Evolutionary conservation across 2,329 filamentous ascomycete genomes (phyloP).

Genomic region (Epichloe typhina): DNA sequence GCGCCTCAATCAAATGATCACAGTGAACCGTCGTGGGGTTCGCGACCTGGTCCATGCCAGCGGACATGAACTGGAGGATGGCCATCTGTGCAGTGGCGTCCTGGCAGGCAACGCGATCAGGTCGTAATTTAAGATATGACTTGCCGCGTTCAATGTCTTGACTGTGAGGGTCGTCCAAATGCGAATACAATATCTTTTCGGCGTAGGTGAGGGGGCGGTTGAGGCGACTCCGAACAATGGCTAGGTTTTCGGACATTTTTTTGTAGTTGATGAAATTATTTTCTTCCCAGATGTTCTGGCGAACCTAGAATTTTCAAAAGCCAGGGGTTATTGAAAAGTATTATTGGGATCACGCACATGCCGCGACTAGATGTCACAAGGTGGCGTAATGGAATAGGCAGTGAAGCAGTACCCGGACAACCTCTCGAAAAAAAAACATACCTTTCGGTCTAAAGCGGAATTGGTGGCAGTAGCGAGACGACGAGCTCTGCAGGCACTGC

Average conservation of each 20-base stretch:
- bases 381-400: not conserved
- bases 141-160: constrained; percentile 93
- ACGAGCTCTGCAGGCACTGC: constrained; percentile 48
- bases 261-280: constrained; percentile 98
- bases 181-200: constrained; percentile 98
- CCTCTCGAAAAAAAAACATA: constrained; percentile 18
- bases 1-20: constrained; percentile 97
- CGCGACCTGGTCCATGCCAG: constrained; percentile 87
- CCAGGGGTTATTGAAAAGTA: not conserved
- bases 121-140: constrained; percentile 92
- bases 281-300: constrained; percentile 94
- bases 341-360: not conserved
- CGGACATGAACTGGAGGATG: constrained; percentile 98
- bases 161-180: constrained; percentile 89
- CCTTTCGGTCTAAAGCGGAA: constrained; percentile 82
- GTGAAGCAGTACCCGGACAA: not conserved
- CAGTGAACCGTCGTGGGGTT: constrained; percentile 96
- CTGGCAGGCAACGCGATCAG: constrained; percentile 96
- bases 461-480: constrained; percentile 79
- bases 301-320: constrained; percentile 38
- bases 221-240: constrained; percentile 75
- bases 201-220: constrained; percentile 89
- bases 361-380: not conserved
- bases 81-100: constrained; percentile 99
- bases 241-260: constrained; percentile 97